Evolutionary conservation across 192 early-diverging fungal species (phyloP), one percentile per base, ranked within the genome.

Genomic region (Entophlyctis luteolus): DNA sequence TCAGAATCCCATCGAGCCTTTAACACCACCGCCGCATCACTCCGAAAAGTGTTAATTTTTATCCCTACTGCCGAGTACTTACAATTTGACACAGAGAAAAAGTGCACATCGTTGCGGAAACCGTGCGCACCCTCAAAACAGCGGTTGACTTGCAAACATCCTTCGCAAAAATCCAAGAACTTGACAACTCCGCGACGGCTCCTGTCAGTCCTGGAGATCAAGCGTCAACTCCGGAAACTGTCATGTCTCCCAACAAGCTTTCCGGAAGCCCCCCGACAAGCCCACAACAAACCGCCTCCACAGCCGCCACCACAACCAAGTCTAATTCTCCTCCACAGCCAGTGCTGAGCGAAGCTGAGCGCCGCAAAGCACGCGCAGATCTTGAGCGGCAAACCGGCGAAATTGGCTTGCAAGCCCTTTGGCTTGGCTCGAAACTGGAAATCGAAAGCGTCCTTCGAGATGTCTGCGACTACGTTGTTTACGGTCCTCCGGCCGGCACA

Each of bases 361-460:
- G 92, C 81, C 94, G 90, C 12, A 72, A 96, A 49, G 10, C 25
- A 3, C 68, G 71, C 23, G 25, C 56, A 16, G 78, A 77, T 50
- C 65, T 86, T 2, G 84, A 86, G 63, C 32, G 46, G 42, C 80
- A 86, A 55, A 82, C 84, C n/a, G 80, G 82, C 3, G 71, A 59
- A 4, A 57, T 55, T 36, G 96, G 91, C 10, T 72, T 99, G 55
- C 83, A 92, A 62, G 92, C 93, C 4, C 82, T 97, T 53, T 98
- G 95, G 95, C 84, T 89, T 75, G 92, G 91, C 23, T 90, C 88
- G 50, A 94, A 95, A 67, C 73, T 99, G 63, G 97, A 99, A 70
- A 93, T 99, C 47, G 93, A 98, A 72, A 85, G 84, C 67, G 92
- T 96, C 10, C 73, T 97, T 55, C 81, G 93, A 48, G 91, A 95